Evolutionary conservation across 2,329 filamentous ascomycete genomes (phyloP), one percentile per base, ranked within the genome.

Genomic region (Clonostachys rosea): DNA sequence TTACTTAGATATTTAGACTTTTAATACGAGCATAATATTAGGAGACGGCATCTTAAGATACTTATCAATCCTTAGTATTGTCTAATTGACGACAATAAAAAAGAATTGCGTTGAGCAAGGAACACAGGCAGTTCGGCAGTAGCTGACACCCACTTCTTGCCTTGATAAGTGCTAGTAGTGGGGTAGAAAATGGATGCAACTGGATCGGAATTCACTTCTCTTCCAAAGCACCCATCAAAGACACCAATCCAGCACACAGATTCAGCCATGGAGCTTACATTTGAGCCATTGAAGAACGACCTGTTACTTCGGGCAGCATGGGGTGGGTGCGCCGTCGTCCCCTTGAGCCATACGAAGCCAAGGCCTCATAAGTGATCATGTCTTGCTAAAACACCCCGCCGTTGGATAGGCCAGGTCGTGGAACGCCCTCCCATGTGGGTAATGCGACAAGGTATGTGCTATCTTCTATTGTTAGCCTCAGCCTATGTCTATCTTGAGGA

Each of bases 371-470:
- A 16, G 17, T n/a, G 36, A 43, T 42, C 49, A 20, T 24, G 34
- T 40, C 40, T 44, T 48, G 44, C 52, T 56, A 50, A 59, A 54
- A 50, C 48, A 51, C 48, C 47, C 46, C 56, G 54, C 46, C 61
- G 16, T 30, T 47, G 41, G 18, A 49, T 39, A 95, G 91, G 92
- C 66, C 80, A 96, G 71, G 84, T 84, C 65, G 89, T 97, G 55
- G 91, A 96, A 70, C 84, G 94, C 54, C 88, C 94, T 51, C 94
- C 94, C 49, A 89, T 95, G 76, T 99, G 94, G 94, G 91, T 99
- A 65, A 99, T 99, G 94, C 88, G 94, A 70, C 94, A 99, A 83
- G 91, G 91, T 92, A 43, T 24, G 40, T 14, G 9, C 20, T n/a
- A 16, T 46, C 6, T 18, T 42, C 17, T 37, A 12, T 47, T n/a